Conservation (phyloP, 805 yeast species). For the Wickerhamomyces kurtzmanii region DNA sequence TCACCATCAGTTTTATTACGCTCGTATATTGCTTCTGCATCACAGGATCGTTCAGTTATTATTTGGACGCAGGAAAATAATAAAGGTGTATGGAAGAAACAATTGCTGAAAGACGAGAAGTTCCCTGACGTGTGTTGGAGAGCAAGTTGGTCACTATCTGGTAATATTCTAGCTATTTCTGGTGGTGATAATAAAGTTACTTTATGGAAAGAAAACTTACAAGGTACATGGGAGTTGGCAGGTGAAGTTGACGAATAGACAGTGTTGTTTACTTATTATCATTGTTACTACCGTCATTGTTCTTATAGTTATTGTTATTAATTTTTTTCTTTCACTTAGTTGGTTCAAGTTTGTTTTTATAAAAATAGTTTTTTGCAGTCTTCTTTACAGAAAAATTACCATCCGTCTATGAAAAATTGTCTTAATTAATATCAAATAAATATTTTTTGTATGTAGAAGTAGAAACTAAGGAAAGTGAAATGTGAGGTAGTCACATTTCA, state of each 20-base stretch:
- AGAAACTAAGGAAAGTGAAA: too few species aligned
- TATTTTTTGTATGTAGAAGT: too few species aligned
- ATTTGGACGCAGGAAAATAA: constrained; percentile 84
- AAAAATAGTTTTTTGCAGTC: too few species aligned
- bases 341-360: too few species aligned
- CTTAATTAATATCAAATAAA: too few species aligned
- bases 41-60: constrained; percentile 90
- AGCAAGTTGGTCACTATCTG: constrained; percentile 94
- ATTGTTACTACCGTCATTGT: background rate
- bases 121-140: constrained; percentile 99
- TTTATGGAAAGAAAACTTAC: constrained; percentile 90
- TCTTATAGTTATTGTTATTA: too few species aligned
- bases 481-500: constrained; percentile 5
- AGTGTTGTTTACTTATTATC: background rate
- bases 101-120: constrained; percentile 60
- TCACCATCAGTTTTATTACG: constrained; percentile 83
- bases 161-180: constrained; percentile 88
- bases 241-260: constrained; percentile 82
- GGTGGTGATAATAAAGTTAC: constrained; percentile 96
- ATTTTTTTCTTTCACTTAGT: too few species aligned
- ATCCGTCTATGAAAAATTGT: too few species aligned
- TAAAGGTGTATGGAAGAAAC: constrained; percentile 72
- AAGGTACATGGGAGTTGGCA: constrained; percentile 95
- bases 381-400: too few species aligned
- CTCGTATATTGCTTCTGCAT: constrained; percentile 90